Base-by-base conservation (phyloP, 2,329 filamentous ascomycete species). In the Berkeleyomyces rouxiae region DNA sequence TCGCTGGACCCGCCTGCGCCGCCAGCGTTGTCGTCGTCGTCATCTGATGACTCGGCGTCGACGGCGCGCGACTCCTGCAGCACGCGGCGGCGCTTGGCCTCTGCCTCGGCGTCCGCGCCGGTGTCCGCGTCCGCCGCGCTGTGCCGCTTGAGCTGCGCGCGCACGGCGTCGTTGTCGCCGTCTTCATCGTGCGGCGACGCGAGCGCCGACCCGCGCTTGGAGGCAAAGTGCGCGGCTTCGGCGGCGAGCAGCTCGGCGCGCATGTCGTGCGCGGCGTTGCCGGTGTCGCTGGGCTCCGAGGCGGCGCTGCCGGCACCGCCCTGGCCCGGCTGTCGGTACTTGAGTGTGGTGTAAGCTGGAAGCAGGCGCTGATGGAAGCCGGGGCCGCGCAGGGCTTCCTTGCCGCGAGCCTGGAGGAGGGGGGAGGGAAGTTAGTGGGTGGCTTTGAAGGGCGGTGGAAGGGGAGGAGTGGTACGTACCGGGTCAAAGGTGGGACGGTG, bases 311-410 rank as follows among this genome's bases (percentile, higher is more conserved):
- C 73, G 40, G 86, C 86, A 67, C 89, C 88, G 69, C 93, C 93
- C 76, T 99, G 93, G 53, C 90, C 91, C n/a, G 87, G 77, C 57
- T 81, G 85, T 78, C 90, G 83, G 71, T 86, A 87, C 76, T 99
- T 99, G 71, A 99, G 85, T 67, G 89, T 85, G 10, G 89, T 97
- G 74, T 99, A 87, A 40, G 93, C 93, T 42, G 93, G 92, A 11
- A 96, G 85, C 13, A 97, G 86, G 69, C 93, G 87, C 75, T 97
- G 92, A 72, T 99, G 93, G 77, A 96, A 97, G 69, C 90, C 92
- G 59, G 90, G 88, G 58, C 93, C 93, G 70, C 90, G 87, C 65
- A 90, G 86, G 70, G 91, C 90, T 75, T 99, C 93, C 79, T 96
- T 96, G 72, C 93, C 93, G 72, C 86, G 84, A 49, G 92, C 91